Evolutionary conservation across 768 basidiomycete species (phyloP).

Genomic region (Termitomyces sp.): DNA sequence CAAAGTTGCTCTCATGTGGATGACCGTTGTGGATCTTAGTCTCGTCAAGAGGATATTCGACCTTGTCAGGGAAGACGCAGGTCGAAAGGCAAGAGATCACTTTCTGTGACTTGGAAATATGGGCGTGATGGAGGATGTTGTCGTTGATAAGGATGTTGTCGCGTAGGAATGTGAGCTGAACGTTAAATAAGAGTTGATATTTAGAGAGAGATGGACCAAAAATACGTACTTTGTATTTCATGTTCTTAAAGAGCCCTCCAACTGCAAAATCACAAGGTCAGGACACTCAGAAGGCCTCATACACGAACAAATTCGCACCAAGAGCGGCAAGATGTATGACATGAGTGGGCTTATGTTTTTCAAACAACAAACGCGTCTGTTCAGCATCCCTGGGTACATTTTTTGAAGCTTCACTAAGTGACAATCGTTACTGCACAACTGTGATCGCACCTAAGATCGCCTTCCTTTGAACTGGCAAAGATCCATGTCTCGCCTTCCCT

Average conservation of each 20-base stretch:
- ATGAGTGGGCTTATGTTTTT: slow-evolving; percentile 92
- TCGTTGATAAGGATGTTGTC: slow-evolving; percentile 97
- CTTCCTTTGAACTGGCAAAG: slow-evolving; percentile 76
- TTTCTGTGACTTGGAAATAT: slow-evolving; percentile 64
- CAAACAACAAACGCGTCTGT: slow-evolving; percentile 71
- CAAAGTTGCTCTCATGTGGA: slow-evolving; percentile 93
- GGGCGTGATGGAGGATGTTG: slow-evolving; percentile 78
- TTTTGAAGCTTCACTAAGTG: neutral
- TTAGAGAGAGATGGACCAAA: neutral
- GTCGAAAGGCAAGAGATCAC: slow-evolving; percentile 95
- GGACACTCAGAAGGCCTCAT: neutral
- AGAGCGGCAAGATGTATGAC: slow-evolving; percentile 96
- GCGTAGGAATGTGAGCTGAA: slow-evolving; percentile 83
- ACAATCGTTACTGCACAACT: neutral
- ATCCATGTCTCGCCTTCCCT: slow-evolving; percentile 79
- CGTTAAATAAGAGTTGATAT: neutral
- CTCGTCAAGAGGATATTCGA: slow-evolving; percentile 90
- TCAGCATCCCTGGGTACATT: slow-evolving; percentile 52
- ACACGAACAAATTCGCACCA: slow-evolving; percentile 43
- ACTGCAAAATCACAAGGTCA: slow-evolving; percentile 42
- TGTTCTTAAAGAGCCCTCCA: slow-evolving; percentile 93
- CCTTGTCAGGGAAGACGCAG: slow-evolving; percentile 96
- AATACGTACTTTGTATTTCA: slow-evolving; percentile 80
- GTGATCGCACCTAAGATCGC: slow-evolving; percentile 68
- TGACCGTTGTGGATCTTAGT: slow-evolving; percentile 89